Evolutionary conservation across 2,329 filamentous ascomycete species (phyloP).

Genomic region (Sclerotinia minor): DNA sequence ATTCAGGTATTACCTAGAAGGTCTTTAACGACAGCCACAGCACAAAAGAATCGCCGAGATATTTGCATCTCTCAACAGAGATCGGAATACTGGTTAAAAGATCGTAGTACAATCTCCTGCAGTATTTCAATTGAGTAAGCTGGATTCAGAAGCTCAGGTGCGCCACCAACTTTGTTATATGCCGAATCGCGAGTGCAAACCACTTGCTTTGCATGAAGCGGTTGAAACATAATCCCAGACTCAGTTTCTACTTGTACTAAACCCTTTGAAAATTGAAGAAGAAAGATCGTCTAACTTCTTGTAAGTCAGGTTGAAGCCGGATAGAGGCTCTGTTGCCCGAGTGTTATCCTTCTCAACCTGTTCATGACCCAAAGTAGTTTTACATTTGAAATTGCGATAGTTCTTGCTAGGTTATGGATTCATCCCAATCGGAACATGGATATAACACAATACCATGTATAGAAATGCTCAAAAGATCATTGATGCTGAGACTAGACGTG

Average conservation of each 20-base stretch:
- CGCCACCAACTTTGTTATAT: slow-evolving; percentile 37
- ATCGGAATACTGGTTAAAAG: slow-evolving; percentile 24
- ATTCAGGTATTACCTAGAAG: neutral
- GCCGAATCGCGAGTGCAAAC: slow-evolving; percentile 35
- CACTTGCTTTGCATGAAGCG: slow-evolving; percentile 33
- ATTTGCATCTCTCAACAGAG: neutral
- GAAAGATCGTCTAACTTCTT: slow-evolving; percentile 32
- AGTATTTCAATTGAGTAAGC: slow-evolving; percentile 10
- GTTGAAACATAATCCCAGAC: slow-evolving; percentile 29
- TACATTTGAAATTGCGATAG: neutral
- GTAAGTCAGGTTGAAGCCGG: slow-evolving; percentile 34
- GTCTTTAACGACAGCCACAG: neutral
- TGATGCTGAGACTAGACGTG: slow-evolving; percentile 26
- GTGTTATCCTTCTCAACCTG: neutral
- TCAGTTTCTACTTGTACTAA: slow-evolving; percentile 28
- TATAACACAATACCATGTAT: slow-evolving; percentile 37
- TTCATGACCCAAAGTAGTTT: neutral
- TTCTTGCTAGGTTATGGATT: neutral
- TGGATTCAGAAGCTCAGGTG: slow-evolving; percentile 38
- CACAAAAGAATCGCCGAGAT: neutral
- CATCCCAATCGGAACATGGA: neutral
- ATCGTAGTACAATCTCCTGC: slow-evolving; percentile 20
- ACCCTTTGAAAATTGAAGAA: slow-evolving; percentile 25
- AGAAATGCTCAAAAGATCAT: slow-evolving; percentile 22
- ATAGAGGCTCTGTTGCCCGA: neutral